Conservation (phyloP, 345 rosid genomes). For the Pseudoturritis turrita region DNA sequence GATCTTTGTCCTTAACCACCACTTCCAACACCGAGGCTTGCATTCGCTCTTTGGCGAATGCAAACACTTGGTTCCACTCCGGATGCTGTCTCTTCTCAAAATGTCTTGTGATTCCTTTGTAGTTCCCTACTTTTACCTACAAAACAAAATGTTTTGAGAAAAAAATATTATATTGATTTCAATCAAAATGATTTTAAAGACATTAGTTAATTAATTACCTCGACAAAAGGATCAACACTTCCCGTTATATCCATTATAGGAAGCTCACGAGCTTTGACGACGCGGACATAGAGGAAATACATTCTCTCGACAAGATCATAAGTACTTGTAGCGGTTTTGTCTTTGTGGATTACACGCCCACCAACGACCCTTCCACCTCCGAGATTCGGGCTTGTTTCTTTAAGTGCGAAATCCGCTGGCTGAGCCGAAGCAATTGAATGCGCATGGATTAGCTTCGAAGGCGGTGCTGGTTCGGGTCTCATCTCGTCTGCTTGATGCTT, state of each 20-base stretch:
- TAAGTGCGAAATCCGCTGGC: conserved; percentile 73
- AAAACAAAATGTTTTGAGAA: not conserved
- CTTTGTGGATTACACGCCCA: conserved; percentile 75
- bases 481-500: conserved; percentile 60
- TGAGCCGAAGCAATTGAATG: conserved; percentile 64
- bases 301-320: conserved; percentile 98
- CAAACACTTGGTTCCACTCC: conserved; percentile 97
- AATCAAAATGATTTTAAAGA: not conserved
- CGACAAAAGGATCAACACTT: conserved; percentile 91
- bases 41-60: conserved; percentile 88
- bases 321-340: conserved; percentile 72
- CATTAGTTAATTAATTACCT: conserved; percentile 34
- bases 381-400: conserved; percentile 90
- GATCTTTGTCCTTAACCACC: conserved; percentile 80
- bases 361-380: conserved; percentile 92
- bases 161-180: not conserved
- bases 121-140: conserved; percentile 80
- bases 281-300: conserved; percentile 89
- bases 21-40: conserved; percentile 91
- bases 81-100: conserved; percentile 86
- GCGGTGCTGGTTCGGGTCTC: conserved; percentile 55
- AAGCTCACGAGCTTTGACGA: conserved; percentile 95
- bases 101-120: conserved; percentile 86
- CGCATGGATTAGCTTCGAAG: conserved; percentile 66
- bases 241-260: conserved; percentile 89